Evolutionary conservation across 1,284 basidiomycete genomes (phyloP), one percentile per base, ranked within the genome.

Genomic region (Tetrapyrgos nigripes): DNA sequence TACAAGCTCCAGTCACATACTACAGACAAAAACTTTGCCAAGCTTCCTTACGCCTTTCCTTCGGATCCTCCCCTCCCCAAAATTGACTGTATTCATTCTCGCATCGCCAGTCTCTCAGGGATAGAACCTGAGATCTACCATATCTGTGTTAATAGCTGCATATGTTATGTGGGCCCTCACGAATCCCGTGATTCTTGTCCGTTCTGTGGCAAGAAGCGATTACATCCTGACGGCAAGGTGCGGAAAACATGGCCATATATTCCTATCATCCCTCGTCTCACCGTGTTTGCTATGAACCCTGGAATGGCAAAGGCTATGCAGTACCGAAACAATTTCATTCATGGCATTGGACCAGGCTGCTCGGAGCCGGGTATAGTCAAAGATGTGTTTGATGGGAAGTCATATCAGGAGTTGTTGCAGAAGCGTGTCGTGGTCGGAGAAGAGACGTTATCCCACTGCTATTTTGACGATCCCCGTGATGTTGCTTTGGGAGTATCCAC

Each of bases 401-500:
- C 66, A 24, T 79, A 77, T 56, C 51, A 55, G 2, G 44, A 24
- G 0, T 65, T 76, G 2, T 23, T 29, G 2, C 44, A 52, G 9
- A 23, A 51, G 2, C 46, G 62, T 11, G 60, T 74, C 19, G 47
- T 45, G 1, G 45, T 71, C 8, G 60, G 67, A 45, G 66, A 61
- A 4, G 43, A 64, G 23, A 46, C 29, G 5, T 58, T 61, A 14
- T 28, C 52, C 6, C 57, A 66, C 44, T 62, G 59, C n/a, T 73
- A 64, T 58, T 78, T 78, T 55, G 60, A 56, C 0, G 67, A 73
- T 51, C 26, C 44, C 3, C 64, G 62, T 14, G 70, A 78, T 50
- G 66, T 77, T 49, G 74, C 75, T 2, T 62, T 78, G 3, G 73
- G 74, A 1, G 55, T 76, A 2, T 75, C 72, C 1, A 69, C 70